Evolutionary conservation across 345 rosid species (phyloP).

Genomic region (Lumnitzera littorea): DNA sequence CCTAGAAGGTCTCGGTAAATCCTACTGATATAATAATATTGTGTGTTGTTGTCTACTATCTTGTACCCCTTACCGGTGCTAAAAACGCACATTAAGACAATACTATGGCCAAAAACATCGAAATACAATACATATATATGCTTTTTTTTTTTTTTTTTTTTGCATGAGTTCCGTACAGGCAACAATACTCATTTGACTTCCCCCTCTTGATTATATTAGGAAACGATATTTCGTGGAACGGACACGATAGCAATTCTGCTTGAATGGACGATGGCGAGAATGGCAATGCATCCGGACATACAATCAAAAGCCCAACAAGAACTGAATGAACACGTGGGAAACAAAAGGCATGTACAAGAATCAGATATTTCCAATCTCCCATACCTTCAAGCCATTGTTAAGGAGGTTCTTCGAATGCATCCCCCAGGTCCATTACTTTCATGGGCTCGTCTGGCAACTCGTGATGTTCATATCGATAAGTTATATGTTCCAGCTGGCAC

Average conservation of each 20-base stretch:
- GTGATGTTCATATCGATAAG: conserved; percentile 50
- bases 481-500: conserved; percentile 53
- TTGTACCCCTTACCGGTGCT: too few relatives aligned
- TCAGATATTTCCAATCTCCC: conserved; percentile 45
- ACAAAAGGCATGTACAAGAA: conserved; percentile 27
- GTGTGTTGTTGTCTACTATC: too few relatives aligned
- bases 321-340: conserved; percentile 27
- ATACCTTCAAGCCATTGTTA: conserved; percentile 52
- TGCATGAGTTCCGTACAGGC: too few relatives aligned
- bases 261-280: conserved; percentile 67
- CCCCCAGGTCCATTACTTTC: conserved; percentile 78
- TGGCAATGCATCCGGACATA: conserved; percentile 50
- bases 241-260: conserved; percentile 65
- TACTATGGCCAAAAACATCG: too few relatives aligned
- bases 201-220: conserved; percentile 17
- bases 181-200: too few relatives aligned
- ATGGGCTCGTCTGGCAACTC: conserved; percentile 64
- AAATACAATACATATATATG: too few relatives aligned
- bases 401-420: conserved; percentile 55
- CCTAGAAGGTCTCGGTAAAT: too few relatives aligned
- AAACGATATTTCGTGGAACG: conserved; percentile 63
- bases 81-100: too few relatives aligned
- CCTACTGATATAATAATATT: too few relatives aligned
- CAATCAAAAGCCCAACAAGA: conserved; percentile 43
- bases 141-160: too few relatives aligned